Evolutionary conservation across 2,329 filamentous ascomycete genomes (phyloP), one percentile per base, ranked within the genome.

Genomic region (Aspergillus intermedius): DNA sequence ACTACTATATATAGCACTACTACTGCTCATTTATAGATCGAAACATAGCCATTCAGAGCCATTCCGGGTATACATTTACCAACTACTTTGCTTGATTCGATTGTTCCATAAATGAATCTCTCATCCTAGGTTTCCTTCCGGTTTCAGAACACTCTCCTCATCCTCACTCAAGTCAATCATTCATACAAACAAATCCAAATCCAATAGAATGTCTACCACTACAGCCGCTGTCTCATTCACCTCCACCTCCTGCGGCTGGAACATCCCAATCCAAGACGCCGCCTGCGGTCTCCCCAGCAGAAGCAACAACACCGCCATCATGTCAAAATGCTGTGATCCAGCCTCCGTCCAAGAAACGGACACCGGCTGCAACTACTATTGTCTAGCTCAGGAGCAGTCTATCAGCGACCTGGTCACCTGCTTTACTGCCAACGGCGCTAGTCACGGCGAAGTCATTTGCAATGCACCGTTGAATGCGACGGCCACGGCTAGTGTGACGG

Each of bases 221-320:
- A 49, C 51, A n/a, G 49, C 48, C 21, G 49, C 51, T 2, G 46
- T 54, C 21, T 49, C 53, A 5, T 48, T 54, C 30, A 55, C 54
- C 40, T 57, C 57, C 19, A 56, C 53, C 52, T 60, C 56, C 49
- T 23, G 49, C 12, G 52, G 59, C 12, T 60, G 60, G 47, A 51
- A 56, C 6, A 60, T 60, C 48, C 57, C 58, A 10, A 48, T 52
- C 37, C 52, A 55, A 21, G 55, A 60, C 39, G 55, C 57, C 46
- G 58, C 58, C 30, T 60, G 58, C 46, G 58, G 55, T 13, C 57
- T 60, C 57, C 52, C 57, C 7, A 60, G 54, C 17, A 43, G 45
- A 19, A 42, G 49, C 46, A 55, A 53, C 51, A 54, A 55, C 50
- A 54, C 51, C 9, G 47, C 52, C 21, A 52, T 60, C 17, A 61